Evolutionary conservation across 768 basidiomycete species (phyloP), one percentile per base, ranked within the genome.

Genomic region (Albatrellus ellisii): DNA sequence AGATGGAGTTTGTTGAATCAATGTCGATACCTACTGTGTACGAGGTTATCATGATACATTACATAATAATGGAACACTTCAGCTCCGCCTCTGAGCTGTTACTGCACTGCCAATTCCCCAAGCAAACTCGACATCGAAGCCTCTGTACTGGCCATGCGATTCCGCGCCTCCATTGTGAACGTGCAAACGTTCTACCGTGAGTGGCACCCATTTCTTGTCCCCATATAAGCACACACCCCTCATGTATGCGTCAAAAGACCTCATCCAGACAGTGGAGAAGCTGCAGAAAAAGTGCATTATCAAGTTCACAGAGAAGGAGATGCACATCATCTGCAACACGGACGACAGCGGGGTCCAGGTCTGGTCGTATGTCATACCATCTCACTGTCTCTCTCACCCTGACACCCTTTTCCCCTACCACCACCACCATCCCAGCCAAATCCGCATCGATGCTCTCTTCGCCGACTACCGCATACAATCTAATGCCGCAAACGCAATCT

Each of bases 321-420:
- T 90, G 67, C 77, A 79, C 46, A 75, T 91, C 45, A 89, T 92
- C 42, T 91, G 89, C 64, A 79, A 81, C 44, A 73, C 67, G 38
- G 83, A 87, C 41, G 84, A 87, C 51, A 85, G 83, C 0, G 85
- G 85, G 3, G 77, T 88, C 4, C 88, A 91, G 57, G 85, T 91
- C 39, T 91, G 89, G 89, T 72, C 73, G 75, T 76, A 42, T 42
- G 75, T 61, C 15, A 14, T 10, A 18, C 6, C 35, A 8, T 32
- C 2, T 27, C 26, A 25, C 66, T 65, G 62, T 67, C 37, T 43
- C 25, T 2, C 25, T 17, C 38, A 11, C 8, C 14, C 24, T 15
- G 12, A 20, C 12, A 17, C 14, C 37, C 20, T 7, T 17, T 26
- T 20, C 11, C 38, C 54, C 21, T 44, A 56, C 29, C 50, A 52